These are phyloP conservation scores for Apostasia ramifera DNA, from an alignment of 106 monocot genomes.

Conservation along the genomic window DNA sequence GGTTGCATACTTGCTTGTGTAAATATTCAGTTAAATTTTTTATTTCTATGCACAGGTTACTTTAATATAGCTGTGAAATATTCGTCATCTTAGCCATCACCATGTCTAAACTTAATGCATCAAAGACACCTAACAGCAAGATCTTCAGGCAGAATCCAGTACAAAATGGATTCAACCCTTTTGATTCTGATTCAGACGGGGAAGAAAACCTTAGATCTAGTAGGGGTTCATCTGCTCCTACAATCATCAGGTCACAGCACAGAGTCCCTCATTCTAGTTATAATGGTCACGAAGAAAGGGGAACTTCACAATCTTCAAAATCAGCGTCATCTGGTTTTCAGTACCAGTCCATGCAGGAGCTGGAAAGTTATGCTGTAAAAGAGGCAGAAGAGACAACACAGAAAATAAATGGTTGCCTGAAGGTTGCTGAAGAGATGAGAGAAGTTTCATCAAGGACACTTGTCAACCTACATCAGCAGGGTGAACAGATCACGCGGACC, in stretches of 20 bases:
- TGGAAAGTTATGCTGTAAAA: not conserved
- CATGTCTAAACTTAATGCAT: not conserved
- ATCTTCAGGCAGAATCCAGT: not conserved
- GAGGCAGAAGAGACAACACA: constrained; percentile 6
- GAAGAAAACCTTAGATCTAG: not conserved
- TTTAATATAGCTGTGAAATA: too few species aligned
- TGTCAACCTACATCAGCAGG: constrained; percentile 7
- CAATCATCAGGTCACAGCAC: not conserved
- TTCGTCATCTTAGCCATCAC: not conserved
- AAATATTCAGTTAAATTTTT: too few species aligned
- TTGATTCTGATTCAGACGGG: not conserved
- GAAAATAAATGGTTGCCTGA: constrained; percentile 5
- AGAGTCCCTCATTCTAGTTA: not conserved
- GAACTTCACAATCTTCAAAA: not conserved
- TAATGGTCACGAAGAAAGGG: not conserved
- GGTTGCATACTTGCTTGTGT: too few species aligned
- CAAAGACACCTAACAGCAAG: not conserved
- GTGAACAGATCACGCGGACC: constrained; percentile 8
- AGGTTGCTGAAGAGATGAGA: constrained; percentile 9
- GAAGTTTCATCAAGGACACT: constrained; percentile 3
- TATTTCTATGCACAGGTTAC: too few species aligned
- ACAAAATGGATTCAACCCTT: not conserved
- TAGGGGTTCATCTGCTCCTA: constrained; percentile 3
- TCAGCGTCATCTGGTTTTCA: not conserved
- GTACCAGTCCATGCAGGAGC: not conserved